phyloP scores from a whole-genome alignment of 2,329 filamentous ascomycete genomes.

The Cadophora sp. region DNA sequence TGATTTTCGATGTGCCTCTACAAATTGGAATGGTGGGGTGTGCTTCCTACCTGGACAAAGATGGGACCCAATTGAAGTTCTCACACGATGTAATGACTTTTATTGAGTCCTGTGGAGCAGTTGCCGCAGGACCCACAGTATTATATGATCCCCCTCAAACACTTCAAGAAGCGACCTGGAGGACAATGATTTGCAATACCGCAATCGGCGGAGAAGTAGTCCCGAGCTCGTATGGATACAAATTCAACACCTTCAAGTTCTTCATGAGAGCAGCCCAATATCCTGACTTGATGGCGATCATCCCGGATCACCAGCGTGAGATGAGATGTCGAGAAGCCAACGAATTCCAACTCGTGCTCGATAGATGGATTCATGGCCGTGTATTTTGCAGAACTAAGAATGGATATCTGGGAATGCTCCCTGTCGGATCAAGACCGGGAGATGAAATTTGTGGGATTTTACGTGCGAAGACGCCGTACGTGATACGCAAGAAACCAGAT shows the following conservation, averaged over 20 bases:
- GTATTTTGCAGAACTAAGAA: neutral
- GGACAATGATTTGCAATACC: constrained; percentile 1
- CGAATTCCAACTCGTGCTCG: neutral
- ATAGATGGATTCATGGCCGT: neutral
- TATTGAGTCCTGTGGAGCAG: neutral
- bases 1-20: neutral
- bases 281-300: too few relatives aligned
- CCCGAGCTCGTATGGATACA: neutral
- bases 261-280: neutral
- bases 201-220: neutral
- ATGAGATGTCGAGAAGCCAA: neutral
- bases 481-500: neutral
- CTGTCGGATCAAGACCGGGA: neutral
- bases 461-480: neutral
- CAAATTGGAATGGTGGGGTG: neutral
- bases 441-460: neutral
- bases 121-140: neutral
- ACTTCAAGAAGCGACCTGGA: neutral
- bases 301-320: too few relatives aligned
- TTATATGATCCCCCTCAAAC: neutral
- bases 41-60: neutral
- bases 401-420: neutral
- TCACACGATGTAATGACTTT: neutral
- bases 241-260: neutral
- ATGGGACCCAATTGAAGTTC: neutral